Evolutionary conservation across 306 rosid species (phyloP), one percentile per base, ranked within the genome.

Genomic region (Quillaja saponaria): DNA sequence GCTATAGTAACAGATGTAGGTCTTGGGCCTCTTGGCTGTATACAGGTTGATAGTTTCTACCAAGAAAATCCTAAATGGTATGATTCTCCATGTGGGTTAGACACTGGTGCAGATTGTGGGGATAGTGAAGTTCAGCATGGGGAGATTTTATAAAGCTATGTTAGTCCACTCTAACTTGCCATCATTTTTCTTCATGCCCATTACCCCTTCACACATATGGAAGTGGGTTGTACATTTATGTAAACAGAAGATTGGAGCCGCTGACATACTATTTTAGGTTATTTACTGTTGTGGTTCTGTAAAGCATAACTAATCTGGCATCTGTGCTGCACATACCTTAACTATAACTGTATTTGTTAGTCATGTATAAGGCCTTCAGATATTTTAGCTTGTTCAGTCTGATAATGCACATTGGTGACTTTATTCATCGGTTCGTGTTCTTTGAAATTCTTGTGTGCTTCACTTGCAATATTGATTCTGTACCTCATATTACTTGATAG

Each of bases 11-110:
- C 89, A 13, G 97, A 89, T 76, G 96, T 87, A 57, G 91, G 99
- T 67, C 97, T 94, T n/a, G n/a, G n/a, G n/a, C n/a, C n/a, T n/a
- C n/a, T n/a, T 63, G 94, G 85, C 56, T 91, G 95, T 65, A 81
- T 94, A 59, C 99, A 94, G 73, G 96, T 89, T 49, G 99, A 94
- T 75, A 90, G 95, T 69, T 89, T 94, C 82, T 94, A 89, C 72
- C 97, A 78, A 47, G 99, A 86, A 73, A 89, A 79, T 75, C 58
- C 89, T 58, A 94, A 94, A 76, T 94, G 99, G 99, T 94, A 83
- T 50, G 99, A 94, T 81, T 89, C 97, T 78, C 97, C 99, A 59
- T 94, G 99, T 78, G 91, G 85, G 56, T 79, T 94, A 84, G 96
- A 90, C 79, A 78, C 95, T 13, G 76, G 79, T 72, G 82, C 91